Conservation (phyloP, 169 alveolate genomes). For the Eimeria brunetti region DNA sequence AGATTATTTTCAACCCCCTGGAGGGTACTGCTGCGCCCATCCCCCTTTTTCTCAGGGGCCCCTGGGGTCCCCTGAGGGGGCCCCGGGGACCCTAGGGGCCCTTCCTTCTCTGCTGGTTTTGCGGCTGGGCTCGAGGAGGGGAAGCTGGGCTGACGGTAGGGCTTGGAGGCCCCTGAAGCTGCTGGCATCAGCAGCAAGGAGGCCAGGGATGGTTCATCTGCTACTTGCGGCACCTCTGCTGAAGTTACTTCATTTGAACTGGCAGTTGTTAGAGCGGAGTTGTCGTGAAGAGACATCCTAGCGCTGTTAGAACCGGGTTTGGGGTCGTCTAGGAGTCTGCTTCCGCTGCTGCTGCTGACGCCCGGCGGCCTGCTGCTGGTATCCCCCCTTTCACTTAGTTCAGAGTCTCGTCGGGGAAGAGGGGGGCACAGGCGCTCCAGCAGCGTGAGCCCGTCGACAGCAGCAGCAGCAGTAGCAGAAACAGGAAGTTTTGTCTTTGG, state of each 20-base stretch:
- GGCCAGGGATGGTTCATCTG: slow-evolving; percentile 8
- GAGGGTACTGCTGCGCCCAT: too few relatives aligned
- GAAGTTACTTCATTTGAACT: background rate
- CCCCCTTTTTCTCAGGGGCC: too few relatives aligned
- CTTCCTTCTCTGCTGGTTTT: too few relatives aligned
- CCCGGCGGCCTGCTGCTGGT: background rate
- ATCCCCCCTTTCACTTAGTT: background rate
- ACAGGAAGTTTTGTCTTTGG: background rate
- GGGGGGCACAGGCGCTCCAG: background rate
- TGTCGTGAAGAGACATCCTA: background rate
- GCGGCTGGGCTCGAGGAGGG: slow-evolving; percentile 8
- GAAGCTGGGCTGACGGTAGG: background rate
- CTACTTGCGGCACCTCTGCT: background rate
- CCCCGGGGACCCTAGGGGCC: too few relatives aligned
- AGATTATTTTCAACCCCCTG: too few relatives aligned
- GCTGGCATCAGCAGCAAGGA: slow-evolving; percentile 6
- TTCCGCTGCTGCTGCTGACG: background rate
- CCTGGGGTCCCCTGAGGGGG: too few relatives aligned
- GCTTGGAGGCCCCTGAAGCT: too few relatives aligned
- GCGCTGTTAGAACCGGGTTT: background rate
- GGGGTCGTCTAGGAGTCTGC: background rate
- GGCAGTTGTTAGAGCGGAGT: background rate
- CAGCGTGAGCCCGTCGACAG: background rate
- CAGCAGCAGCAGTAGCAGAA: background rate
- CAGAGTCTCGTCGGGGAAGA: background rate